Evolutionary conservation across 1,284 basidiomycete genomes (phyloP).

Genomic region (Inonotus hispidus): DNA sequence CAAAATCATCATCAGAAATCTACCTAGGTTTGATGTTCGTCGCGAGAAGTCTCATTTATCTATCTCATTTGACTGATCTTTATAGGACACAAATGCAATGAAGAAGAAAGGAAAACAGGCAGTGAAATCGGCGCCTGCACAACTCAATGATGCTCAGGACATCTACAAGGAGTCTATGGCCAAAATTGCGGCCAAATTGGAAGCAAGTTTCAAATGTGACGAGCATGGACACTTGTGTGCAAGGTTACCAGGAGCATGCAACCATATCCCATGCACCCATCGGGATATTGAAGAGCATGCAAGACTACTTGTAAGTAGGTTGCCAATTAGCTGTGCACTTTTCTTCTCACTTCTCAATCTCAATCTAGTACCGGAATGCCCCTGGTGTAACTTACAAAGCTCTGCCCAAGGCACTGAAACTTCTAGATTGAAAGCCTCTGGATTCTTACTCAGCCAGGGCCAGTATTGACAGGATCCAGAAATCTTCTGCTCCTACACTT

Average conservation of each 20-base stretch:
- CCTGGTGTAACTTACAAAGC: neutral
- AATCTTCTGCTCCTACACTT: neutral
- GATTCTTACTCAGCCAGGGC: too few relatives aligned
- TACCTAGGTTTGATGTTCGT: neutral
- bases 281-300: neutral
- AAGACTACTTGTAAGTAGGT: neutral
- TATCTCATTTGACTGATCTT: neutral
- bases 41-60: neutral
- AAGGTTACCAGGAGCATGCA: neutral
- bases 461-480: neutral
- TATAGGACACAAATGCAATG: neutral
- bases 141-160: neutral
- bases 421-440: too few relatives aligned
- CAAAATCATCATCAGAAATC: neutral
- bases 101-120: neutral
- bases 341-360: neutral
- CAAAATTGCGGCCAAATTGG: neutral
- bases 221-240: neutral
- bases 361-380: neutral
- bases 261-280: neutral
- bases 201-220: neutral
- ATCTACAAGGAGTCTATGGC: neutral
- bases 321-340: neutral
- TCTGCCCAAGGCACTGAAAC: neutral
- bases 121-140: neutral